Evolutionary conservation across 805 yeast species (phyloP), one percentile per base, ranked within the genome.

Genomic region (Ogataea nitratoaversa): DNA sequence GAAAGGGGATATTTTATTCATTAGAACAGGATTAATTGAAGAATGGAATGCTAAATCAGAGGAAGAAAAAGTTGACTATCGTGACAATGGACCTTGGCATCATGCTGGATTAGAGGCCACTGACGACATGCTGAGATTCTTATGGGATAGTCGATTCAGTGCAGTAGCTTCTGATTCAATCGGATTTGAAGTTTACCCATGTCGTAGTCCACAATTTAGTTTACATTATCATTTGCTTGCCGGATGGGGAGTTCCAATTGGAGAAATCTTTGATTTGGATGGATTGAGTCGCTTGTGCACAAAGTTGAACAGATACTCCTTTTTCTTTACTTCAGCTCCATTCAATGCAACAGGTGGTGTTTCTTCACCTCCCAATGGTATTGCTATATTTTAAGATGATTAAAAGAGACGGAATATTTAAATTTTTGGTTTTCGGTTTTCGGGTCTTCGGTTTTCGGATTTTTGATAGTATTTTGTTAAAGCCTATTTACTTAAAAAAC

Each of bases 281-380:
- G 56, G 46, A 6, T 40, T 63, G 17, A 43, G 62, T 13, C 50
- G 47, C 29, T 27, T 49, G 13, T 62, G 67, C 43, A 36, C 51
- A 32, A 41, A 40, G 29, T 45, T 42, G 22, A 47, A 48, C 17
- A 47, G 61, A 33, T 62, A 52, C 42, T 42, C 57, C 6, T 63
- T 62, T 50, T 49, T 62, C 48, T 49, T 62, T 34, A 49, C 62
- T 11, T 47, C 54, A 22, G 63, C 59, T 13, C 67, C 67, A 18
- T 47, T 59, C 39, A 60, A 63, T 32, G 54, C 57, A 7, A 52
- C 52, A 5, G 66, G 66, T 12, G 67, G 66, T 19, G 64, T 63
- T 3, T 58, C 66, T 13, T 51, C 66, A 11, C 48, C 60, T 8
- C 63, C 67, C 2, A 72, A 76, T 49, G 75, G 79, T 2, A 72